These are phyloP conservation scores for Pterulicium gracile DNA, from an alignment of 1,284 basidiomycete species.

Conservation along the genomic window DNA sequence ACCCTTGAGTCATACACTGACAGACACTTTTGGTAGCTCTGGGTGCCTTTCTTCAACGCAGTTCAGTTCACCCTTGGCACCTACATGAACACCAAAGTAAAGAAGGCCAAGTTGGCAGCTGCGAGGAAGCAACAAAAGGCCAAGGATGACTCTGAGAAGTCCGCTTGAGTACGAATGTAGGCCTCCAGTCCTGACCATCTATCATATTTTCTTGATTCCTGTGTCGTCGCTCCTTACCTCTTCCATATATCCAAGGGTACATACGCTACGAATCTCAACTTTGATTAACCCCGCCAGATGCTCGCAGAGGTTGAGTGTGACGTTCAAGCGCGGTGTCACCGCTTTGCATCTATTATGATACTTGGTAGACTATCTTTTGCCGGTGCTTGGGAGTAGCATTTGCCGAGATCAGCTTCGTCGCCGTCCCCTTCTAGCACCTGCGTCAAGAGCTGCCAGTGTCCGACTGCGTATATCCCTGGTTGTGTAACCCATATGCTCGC, in stretches of 20 bases:
- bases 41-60: conserved; percentile 69
- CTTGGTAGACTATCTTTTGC: conserved; percentile 29
- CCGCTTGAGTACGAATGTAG: conserved; percentile 4
- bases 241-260: no score
- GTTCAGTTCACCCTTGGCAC: conserved; percentile 60
- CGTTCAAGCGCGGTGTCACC: background rate
- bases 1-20: background rate
- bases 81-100: conserved; percentile 61
- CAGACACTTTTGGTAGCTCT: conserved; percentile 35
- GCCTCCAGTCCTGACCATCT: background rate
- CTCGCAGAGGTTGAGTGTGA: background rate
- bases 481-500: conserved; percentile 46
- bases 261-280: no score
- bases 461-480: conserved; percentile 55
- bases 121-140: conserved; percentile 34
- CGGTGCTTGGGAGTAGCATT: conserved; percentile 40
- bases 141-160: conserved; percentile 19
- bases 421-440: conserved; percentile 38
- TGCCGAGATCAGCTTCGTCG: conserved; percentile 24
- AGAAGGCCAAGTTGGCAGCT: conserved; percentile 46
- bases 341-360: conserved; percentile 25
- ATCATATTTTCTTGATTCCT: background rate
- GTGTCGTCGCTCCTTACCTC: no score
- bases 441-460: conserved; percentile 54
- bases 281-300: no score